These are phyloP conservation scores for Talaromyces albobiverticillius DNA, from an alignment of 2,329 filamentous ascomycete species.

Conservation along the genomic window DNA sequence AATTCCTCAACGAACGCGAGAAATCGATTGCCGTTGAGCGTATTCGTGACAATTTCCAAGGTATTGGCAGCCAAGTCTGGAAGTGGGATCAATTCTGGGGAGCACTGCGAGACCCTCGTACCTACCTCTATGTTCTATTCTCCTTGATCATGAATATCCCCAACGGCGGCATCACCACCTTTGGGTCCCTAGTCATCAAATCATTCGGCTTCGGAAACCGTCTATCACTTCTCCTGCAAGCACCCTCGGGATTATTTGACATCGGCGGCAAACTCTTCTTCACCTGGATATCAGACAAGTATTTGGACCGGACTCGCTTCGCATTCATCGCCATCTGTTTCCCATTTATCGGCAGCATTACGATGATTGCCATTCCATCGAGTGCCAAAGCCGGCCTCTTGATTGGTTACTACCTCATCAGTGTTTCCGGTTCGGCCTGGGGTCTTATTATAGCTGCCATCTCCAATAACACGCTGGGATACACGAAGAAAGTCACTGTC, in stretches of 20 bases:
- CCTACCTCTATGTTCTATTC: slow-evolving; percentile 15
- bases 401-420: slow-evolving; percentile 34
- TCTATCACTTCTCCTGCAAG: slow-evolving; percentile 11
- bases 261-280: slow-evolving; percentile 13
- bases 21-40: slow-evolving; percentile 47
- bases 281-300: slow-evolving; percentile 15
- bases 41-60: slow-evolving; percentile 48
- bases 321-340: slow-evolving; percentile 21
- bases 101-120: slow-evolving; percentile 34
- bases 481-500: slow-evolving; percentile 35
- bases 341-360: slow-evolving; percentile 21
- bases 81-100: slow-evolving; percentile 45
- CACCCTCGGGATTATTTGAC: slow-evolving; percentile 12
- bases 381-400: slow-evolving; percentile 29
- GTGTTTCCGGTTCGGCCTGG: slow-evolving; percentile 24
- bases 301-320: slow-evolving; percentile 12
- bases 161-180: slow-evolving; percentile 19
- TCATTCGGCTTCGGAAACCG: slow-evolving; percentile 13
- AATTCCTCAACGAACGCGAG: slow-evolving; percentile 57
- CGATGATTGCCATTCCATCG: slow-evolving; percentile 20
- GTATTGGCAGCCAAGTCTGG: slow-evolving; percentile 44
- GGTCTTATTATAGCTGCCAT: slow-evolving; percentile 20
- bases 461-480: slow-evolving; percentile 23
- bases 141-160: slow-evolving; percentile 18
- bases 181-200: slow-evolving; percentile 16